These are phyloP conservation scores for Bauhinia variegata DNA, from an alignment of 306 rosid genomes.

Conservation along the genomic window DNA sequence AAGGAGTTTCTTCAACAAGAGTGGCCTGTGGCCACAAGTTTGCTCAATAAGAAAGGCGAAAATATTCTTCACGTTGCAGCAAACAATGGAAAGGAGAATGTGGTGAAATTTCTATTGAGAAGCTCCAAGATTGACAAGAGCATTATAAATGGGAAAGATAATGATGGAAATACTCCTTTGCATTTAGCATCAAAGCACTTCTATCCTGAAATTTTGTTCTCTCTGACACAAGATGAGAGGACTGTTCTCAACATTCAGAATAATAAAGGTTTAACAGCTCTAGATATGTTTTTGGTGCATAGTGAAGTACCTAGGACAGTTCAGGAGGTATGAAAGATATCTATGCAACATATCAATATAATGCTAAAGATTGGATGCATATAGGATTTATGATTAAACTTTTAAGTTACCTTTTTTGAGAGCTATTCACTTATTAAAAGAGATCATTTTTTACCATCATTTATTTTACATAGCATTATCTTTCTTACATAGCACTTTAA, in stretches of 20 bases:
- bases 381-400: too few species aligned
- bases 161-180: background rate
- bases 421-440: too few species aligned
- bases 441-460: too few species aligned
- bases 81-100: background rate
- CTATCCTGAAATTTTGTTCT: background rate
- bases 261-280: background rate
- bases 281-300: background rate
- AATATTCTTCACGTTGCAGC: slow-evolving; percentile 2
- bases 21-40: background rate
- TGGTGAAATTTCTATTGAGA: background rate
- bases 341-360: too few species aligned
- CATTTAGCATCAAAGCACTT: background rate
- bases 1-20: background rate
- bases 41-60: background rate
- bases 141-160: background rate
- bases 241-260: background rate
- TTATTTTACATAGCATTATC: too few species aligned
- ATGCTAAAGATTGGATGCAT: too few species aligned
- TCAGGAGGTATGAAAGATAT: background rate
- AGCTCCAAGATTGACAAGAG: background rate
- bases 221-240: background rate
- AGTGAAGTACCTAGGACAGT: too few species aligned
- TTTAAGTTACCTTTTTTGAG: too few species aligned
- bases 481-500: too few species aligned